A percentile compares a stretch with the other conserved stretches of the same genome.
Evolutionary conservation across 129 eudicot genomes (phyloP).

Genomic region (Lonicera japonica): DNA sequence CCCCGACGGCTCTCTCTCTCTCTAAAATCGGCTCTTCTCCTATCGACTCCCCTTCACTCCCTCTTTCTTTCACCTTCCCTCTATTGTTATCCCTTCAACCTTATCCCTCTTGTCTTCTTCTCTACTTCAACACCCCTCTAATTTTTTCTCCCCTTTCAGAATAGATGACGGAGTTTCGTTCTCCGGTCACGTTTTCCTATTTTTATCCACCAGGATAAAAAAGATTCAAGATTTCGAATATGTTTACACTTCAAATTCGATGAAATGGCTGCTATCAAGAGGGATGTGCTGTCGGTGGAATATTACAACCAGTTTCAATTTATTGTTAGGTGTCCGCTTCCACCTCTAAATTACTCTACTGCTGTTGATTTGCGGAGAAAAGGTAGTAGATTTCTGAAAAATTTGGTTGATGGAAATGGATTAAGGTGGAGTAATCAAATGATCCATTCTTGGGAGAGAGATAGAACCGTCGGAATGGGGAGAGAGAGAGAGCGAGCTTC

Average conservation of each 20-base stretch:
- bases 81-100: conserved; percentile 23
- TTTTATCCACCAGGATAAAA: conserved; percentile 24
- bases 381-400: no score
- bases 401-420: no score
- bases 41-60: conserved; percentile 19
- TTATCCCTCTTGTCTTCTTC: conserved; percentile 36
- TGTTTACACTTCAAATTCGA: conserved; percentile 38
- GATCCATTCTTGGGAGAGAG: no score
- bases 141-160: conserved; percentile 14
- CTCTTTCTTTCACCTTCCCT: conserved; percentile 30
- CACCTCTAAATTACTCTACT: no score
- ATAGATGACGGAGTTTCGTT: conserved; percentile 61
- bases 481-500: no score
- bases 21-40: no score
- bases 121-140: conserved; percentile 10
- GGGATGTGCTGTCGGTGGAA: conserved; percentile 52
- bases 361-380: no score
- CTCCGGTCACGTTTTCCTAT: no score
- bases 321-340: conserved; percentile 72
- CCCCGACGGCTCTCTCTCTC: no score
- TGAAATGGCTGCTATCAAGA: conserved; percentile 9
- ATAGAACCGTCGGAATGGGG: no score
- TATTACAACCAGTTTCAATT: conserved; percentile 38
- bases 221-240: conserved; percentile 32
- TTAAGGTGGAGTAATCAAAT: no score